Evolutionary conservation across 2,329 filamentous ascomycete species (phyloP).

Genomic region (Fusarium piperis): DNA sequence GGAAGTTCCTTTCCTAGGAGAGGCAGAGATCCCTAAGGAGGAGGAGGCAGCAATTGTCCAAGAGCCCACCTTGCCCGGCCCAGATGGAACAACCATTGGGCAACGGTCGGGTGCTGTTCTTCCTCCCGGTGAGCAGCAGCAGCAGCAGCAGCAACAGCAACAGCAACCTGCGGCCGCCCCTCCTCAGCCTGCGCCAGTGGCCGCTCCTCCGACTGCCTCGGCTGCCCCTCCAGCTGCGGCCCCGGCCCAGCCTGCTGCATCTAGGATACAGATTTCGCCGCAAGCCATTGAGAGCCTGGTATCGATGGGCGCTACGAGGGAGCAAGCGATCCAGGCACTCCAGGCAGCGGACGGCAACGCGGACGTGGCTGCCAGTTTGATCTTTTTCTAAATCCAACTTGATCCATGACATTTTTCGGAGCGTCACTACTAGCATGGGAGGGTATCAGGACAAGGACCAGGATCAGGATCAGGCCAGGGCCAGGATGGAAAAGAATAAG

Average conservation of each 20-base stretch:
- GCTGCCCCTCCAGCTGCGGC: conserved; percentile 41
- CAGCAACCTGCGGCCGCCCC: conserved; percentile 26
- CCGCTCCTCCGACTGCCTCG: conserved; percentile 40
- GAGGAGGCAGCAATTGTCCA: conserved; percentile 78
- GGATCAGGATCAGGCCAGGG: background rate
- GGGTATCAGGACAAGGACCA: background rate
- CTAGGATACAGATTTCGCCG: conserved; percentile 56
- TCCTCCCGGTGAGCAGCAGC: conserved; percentile 36
- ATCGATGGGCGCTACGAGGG: conserved; percentile 78
- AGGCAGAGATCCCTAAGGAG: conserved; percentile 92
- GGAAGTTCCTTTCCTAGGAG: conserved; percentile 88
- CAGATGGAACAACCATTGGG: conserved; percentile 89
- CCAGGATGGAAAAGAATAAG: conserved; percentile 19
- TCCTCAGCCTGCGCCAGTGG: conserved; percentile 38
- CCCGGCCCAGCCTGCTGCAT: conserved; percentile 41
- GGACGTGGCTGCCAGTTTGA: conserved; percentile 84
- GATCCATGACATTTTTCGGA: conserved; percentile 5
- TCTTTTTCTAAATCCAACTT: conserved; percentile 60
- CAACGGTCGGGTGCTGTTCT: conserved; percentile 81
- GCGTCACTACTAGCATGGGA: conserved; percentile 21
- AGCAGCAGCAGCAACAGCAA: conserved; percentile 25
- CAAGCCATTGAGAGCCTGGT: conserved; percentile 80
- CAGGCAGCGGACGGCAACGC: conserved; percentile 87
- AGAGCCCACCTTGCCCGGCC: conserved; percentile 86
- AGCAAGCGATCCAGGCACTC: conserved; percentile 82